Evolutionary conservation across 2,329 filamentous ascomycete genomes (phyloP).

Genomic region (Penicillium sp.): DNA sequence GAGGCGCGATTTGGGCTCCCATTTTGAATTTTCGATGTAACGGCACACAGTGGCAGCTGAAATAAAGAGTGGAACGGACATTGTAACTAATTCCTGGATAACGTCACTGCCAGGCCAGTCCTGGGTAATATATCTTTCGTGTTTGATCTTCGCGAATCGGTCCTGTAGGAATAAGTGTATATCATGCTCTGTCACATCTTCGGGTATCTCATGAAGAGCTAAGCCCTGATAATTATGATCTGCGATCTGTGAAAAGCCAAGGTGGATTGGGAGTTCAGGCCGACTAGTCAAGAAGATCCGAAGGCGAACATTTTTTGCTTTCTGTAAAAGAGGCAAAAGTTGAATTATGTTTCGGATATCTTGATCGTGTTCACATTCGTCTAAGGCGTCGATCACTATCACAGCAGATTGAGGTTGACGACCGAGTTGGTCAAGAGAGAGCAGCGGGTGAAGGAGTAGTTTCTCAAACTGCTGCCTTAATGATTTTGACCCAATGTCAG

Average conservation of each 20-base stretch:
- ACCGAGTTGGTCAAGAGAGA: slow-evolving; percentile 2
- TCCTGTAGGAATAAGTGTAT: slow-evolving; percentile 20
- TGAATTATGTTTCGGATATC: slow-evolving; percentile 16
- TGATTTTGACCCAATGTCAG: slow-evolving; percentile 19
- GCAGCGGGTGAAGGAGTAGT: slow-evolving; percentile 22
- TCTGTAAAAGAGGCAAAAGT: slow-evolving; percentile 11
- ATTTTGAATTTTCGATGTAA: slow-evolving; percentile 8
- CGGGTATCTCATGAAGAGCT: slow-evolving; percentile 19
- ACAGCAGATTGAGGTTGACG: slow-evolving; percentile 3
- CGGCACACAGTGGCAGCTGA: slow-evolving; percentile 17
- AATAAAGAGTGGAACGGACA: slow-evolving; percentile 17
- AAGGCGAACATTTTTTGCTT: slow-evolving; percentile 8
- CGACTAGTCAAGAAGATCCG: slow-evolving; percentile 25
- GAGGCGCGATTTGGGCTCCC: slow-evolving; percentile 7
- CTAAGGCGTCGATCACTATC: slow-evolving; percentile 17
- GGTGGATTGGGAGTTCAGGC: slow-evolving; percentile 21
- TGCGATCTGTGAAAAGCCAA: slow-evolving; percentile 17
- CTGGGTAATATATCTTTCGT: slow-evolving; percentile 3
- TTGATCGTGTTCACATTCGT: slow-evolving; percentile 12
- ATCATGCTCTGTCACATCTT: slow-evolving; percentile 19
- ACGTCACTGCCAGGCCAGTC: slow-evolving; percentile 13
- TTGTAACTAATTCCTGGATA: slow-evolving; percentile 3
- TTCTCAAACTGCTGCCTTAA: slow-evolving; percentile 26
- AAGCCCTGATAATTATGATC: slow-evolving; percentile 17
- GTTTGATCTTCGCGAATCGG: slow-evolving; percentile 13